Evolutionary conservation across 768 basidiomycete species (phyloP).

Genomic region (Mycena capillaripes): DNA sequence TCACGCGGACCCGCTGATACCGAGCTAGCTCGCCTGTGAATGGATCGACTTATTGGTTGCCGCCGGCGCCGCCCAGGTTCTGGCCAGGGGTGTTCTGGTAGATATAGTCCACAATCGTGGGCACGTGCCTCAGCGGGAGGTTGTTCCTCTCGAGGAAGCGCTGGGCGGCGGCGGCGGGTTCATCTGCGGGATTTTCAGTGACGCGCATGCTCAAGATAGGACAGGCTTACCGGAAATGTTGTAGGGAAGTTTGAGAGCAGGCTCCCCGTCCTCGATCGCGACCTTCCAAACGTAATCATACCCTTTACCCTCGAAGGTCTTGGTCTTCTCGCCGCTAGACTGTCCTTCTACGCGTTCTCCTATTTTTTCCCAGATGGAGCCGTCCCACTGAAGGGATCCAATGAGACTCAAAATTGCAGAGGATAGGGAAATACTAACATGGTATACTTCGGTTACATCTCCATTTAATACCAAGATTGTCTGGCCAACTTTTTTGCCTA

Average conservation of each 20-base stretch:
- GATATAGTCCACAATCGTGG: constrained; percentile 94
- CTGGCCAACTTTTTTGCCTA: constrained; percentile 94
- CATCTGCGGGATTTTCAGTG: constrained; percentile 68
- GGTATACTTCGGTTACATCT: constrained; percentile 89
- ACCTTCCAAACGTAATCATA: constrained; percentile 99
- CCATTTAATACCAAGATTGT: constrained; percentile 92
- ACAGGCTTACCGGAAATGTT: constrained; percentile 78
- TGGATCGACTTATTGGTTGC: constrained; percentile 83
- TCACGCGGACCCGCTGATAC: constrained; percentile 18
- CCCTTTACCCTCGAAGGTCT: constrained; percentile 86
- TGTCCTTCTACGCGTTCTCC: constrained; percentile 95
- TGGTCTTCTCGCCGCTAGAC: constrained; percentile 94
- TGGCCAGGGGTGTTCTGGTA: constrained; percentile 91
- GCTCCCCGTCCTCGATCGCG: constrained; percentile 93
- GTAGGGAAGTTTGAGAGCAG: constrained; percentile 94
- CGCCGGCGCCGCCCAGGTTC: constrained; percentile 68
- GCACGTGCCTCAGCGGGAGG: constrained; percentile 84
- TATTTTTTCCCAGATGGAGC: constrained; percentile 88
- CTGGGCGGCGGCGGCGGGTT: constrained; percentile 91
- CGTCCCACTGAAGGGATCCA: constrained; percentile 80
- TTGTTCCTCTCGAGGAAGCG: constrained; percentile 89
- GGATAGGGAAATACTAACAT: constrained; percentile 62
- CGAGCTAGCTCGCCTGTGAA: constrained; percentile 76
- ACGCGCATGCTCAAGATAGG: constrained; percentile 3
- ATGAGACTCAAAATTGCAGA: background rate